Evolutionary conservation across 2,329 filamentous ascomycete genomes (phyloP).

Genomic region (Trichoderma koningiopsis): DNA sequence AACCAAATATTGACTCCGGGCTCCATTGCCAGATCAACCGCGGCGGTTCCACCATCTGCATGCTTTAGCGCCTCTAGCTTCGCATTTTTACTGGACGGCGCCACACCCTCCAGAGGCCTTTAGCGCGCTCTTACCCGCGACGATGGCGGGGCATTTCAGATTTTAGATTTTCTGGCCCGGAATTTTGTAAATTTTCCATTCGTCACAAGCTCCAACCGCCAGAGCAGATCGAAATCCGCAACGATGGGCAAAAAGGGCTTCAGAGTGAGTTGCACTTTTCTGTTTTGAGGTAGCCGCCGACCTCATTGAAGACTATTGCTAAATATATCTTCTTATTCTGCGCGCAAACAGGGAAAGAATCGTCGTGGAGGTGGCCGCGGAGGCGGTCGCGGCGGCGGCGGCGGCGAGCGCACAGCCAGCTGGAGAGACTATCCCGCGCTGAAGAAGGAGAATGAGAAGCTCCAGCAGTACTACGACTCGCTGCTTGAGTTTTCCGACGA

Average conservation of each 20-base stretch:
- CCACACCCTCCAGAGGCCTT: conserved; percentile 6
- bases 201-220: conserved; percentile 4
- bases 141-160: conserved; percentile 19
- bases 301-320: background rate
- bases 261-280: conserved; percentile 33
- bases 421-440: conserved; percentile 50
- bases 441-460: conserved; percentile 77
- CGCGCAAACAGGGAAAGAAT: conserved; percentile 39
- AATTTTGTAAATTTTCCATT: conserved; percentile 25
- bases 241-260: conserved; percentile 44
- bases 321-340: background rate
- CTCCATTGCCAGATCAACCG: background rate
- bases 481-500: conserved; percentile 74
- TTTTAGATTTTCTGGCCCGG: conserved; percentile 21
- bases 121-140: conserved; percentile 23
- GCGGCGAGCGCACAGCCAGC: conserved; percentile 30
- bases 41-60: background rate
- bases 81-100: conserved; percentile 7
- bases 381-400: conserved; percentile 37
- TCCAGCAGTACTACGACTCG: conserved; percentile 84
- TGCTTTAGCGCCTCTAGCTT: conserved; percentile 5
- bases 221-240: conserved; percentile 28
- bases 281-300: background rate
- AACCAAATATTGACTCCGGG: background rate
- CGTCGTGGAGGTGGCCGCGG: conserved; percentile 41